Base-by-base conservation (phyloP, 2,329 filamentous ascomycete species). In the Waltergamsia citrina region DNA sequence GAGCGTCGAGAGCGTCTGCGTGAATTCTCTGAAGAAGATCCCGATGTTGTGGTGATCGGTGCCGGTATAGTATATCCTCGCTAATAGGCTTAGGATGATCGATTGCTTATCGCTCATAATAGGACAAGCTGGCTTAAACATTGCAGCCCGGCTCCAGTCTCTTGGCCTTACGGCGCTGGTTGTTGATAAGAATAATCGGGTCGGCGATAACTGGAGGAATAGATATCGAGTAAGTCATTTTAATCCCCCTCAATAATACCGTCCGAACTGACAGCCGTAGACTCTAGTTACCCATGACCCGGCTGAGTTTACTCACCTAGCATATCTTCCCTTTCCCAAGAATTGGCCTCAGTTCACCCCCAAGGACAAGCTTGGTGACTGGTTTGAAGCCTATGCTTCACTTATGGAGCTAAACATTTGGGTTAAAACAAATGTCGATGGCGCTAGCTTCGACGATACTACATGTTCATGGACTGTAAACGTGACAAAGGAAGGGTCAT, bases 301-400 rank as follows among this genome's bases (percentile, higher is more conserved):
- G 0, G 68, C 80, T 12, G 76, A 65, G 60, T 67, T 60, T 39
- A 65, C 69, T 32, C 65, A 72, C 45, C 55, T 79, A 53, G 72
- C 77, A 0, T 82, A 79, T 47, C 46, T 81, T 4, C 29, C 61
- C 0, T 81, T 80, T 43, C 77, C 77, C 0, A 49, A 65, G 1
- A 65, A 62, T 40, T 81, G 76, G 75, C 77, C 78, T 1, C 52
- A 78, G 14, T 82, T 78, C 52, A 81, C 76, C 0, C 77, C 77
- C 5, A 80, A 80, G 42, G 75, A 81, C 49, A 82, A 81, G 44
- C 59, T 81, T 0, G 78, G 65, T 3, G 71, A 77, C 34, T 82
- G 72, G 55, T 71, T 82, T 41, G 73, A 78, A 43, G 57, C 64
- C 3, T 82, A 82, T 40, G 78, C 70, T 8, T 65, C 64, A 24